A percentile compares a stretch with the other conserved stretches of the same genome.
Evolutionary conservation across 805 yeast species (phyloP).

Genomic region (Wickerhamomyces bisporus): DNA sequence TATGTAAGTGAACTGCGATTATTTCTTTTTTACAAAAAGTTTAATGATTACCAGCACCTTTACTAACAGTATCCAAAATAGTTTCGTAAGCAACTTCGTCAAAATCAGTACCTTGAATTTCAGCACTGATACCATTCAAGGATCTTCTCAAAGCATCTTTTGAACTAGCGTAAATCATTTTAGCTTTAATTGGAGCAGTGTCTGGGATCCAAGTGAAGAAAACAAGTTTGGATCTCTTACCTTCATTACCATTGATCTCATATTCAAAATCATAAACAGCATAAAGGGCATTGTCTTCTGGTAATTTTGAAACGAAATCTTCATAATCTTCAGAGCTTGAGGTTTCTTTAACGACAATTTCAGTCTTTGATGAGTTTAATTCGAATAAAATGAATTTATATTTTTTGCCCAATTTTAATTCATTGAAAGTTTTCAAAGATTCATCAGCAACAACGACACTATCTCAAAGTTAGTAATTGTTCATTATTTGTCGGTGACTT

Average conservation of each 20-base stretch:
- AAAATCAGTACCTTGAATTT: slow-evolving; percentile 96
- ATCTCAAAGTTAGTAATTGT: slow-evolving; percentile 2
- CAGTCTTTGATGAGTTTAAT: slow-evolving; percentile 81
- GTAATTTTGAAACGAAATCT: slow-evolving; percentile 77
- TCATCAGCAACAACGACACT: slow-evolving; percentile 87
- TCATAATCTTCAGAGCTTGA: slow-evolving; percentile 77
- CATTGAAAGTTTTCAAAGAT: slow-evolving; percentile 90
- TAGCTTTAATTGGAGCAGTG: slow-evolving; percentile 88
- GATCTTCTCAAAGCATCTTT: slow-evolving; percentile 98
- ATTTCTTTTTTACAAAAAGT: too few species aligned
- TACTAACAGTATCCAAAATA: slow-evolving; percentile 83
- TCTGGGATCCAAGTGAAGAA: slow-evolving; percentile 95
- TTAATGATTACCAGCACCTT: slow-evolving; percentile 20
- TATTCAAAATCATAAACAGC: slow-evolving; percentile 97
- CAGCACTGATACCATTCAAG: slow-evolving; percentile 88
- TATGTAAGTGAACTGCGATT: too few species aligned
- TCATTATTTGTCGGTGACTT: not conserved
- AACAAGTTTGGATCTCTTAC: slow-evolving; percentile 77
- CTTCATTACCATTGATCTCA: slow-evolving; percentile 84
- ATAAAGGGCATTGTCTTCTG: slow-evolving; percentile 94
- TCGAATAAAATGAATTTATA: slow-evolving; percentile 76
- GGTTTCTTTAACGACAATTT: slow-evolving; percentile 84
- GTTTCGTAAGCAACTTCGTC: slow-evolving; percentile 95
- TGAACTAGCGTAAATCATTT: slow-evolving; percentile 99
- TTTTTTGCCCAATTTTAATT: slow-evolving; percentile 90